Percentiles rank a stretch among this genome's conserved stretches.
These are phyloP conservation scores for Eucalyptus leucophloia DNA, from an alignment of 345 rosid genomes.

Conservation along the genomic window DNA sequence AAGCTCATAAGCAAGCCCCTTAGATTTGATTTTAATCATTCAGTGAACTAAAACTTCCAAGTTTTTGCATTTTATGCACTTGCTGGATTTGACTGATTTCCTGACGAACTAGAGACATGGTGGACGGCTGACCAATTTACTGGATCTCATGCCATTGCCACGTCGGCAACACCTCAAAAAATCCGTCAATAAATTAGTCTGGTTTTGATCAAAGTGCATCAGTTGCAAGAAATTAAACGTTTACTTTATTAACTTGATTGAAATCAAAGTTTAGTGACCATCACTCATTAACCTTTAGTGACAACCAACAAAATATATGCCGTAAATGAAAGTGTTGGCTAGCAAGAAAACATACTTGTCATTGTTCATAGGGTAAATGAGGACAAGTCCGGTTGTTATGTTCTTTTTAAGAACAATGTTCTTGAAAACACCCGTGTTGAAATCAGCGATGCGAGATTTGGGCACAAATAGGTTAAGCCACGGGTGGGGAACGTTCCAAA, in stretches of 20 bases:
- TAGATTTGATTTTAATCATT: neutral
- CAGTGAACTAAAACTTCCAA: neutral
- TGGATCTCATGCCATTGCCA: neutral
- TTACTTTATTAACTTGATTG: neutral
- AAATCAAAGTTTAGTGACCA: neutral
- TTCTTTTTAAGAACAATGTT: slow-evolving; percentile 13
- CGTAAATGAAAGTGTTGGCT: neutral
- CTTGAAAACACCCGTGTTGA: slow-evolving; percentile 17
- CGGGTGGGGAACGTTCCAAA: slow-evolving; percentile 34
- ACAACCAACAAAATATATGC: neutral
- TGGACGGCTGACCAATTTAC: neutral
- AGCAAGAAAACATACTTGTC: neutral
- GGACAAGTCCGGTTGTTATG: slow-evolving; percentile 1
- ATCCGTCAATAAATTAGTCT: neutral
- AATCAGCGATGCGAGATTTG: slow-evolving; percentile 18
- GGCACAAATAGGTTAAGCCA: slow-evolving; percentile 32
- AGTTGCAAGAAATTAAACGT: neutral
- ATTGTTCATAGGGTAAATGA: neutral
- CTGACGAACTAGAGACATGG: neutral
- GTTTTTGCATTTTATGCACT: neutral
- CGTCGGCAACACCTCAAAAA: neutral
- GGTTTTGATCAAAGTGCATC: neutral
- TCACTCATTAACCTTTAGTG: neutral
- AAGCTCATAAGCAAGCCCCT: neutral
- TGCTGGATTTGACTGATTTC: neutral